Conservation (phyloP, 441 rosid species). For the Euphorbia celastroides region DNA sequence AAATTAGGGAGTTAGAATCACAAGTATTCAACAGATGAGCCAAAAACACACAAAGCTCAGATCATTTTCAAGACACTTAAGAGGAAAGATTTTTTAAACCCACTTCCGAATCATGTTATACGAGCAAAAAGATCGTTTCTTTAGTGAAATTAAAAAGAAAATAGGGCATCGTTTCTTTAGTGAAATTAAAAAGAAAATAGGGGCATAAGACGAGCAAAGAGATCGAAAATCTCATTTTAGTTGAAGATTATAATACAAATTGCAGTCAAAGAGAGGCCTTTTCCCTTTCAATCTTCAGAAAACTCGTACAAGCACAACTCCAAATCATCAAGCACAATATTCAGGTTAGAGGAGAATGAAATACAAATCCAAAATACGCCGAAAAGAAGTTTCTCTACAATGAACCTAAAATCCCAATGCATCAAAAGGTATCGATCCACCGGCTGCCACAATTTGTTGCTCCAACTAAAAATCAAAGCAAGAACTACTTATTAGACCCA, state of each 20-base stretch:
- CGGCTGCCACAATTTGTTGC: constrained; percentile 84
- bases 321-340: constrained; percentile 14
- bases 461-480: constrained; percentile 51
- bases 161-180: background rate
- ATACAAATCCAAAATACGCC: constrained; percentile 4
- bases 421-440: constrained; percentile 60
- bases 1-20: background rate
- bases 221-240: background rate
- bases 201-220: background rate
- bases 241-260: constrained; percentile 11
- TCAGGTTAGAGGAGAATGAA: constrained; percentile 3
- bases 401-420: constrained; percentile 40
- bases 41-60: too few species aligned
- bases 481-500: background rate
- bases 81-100: background rate
- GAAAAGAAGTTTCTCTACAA: constrained; percentile 18
- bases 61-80: background rate
- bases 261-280: background rate
- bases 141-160: background rate
- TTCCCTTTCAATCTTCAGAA: constrained; percentile 8
- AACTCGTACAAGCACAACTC: constrained; percentile 24
- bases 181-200: background rate
- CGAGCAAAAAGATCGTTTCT: background rate
- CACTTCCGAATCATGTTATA: background rate
- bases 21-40: background rate